Conservation (phyloP, 1,139 yeast genomes). For the Geotrichum histeridarum region DNA sequence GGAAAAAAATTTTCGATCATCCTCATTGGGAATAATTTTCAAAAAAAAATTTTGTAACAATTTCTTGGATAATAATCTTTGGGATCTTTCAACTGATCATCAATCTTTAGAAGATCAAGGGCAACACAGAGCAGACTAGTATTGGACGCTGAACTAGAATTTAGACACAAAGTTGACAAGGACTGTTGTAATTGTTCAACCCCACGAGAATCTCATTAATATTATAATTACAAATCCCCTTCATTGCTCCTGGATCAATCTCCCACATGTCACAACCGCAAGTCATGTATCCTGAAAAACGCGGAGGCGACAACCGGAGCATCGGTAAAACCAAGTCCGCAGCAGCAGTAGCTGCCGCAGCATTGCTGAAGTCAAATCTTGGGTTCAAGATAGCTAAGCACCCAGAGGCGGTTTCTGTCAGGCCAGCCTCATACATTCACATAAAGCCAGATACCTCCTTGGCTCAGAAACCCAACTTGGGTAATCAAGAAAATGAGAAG, state of each 20-base stretch:
- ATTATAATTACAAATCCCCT: too few species aligned
- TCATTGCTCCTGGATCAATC: not conserved
- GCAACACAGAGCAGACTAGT: too few species aligned
- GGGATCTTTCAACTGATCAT: too few species aligned
- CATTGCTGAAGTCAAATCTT: slow-evolving; percentile 9
- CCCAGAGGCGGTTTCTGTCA: slow-evolving; percentile 39
- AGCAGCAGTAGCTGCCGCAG: slow-evolving; percentile 9
- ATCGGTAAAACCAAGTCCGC: slow-evolving; percentile 8
- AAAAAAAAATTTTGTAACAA: too few species aligned
- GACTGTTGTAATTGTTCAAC: too few species aligned
- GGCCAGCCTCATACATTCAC: slow-evolving; percentile 23
- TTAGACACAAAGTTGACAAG: too few species aligned
- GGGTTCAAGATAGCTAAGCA: slow-evolving; percentile 41
- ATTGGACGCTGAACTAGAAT: too few species aligned
- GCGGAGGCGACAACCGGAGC: not conserved
- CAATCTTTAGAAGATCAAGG: too few species aligned
- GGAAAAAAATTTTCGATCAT: too few species aligned
- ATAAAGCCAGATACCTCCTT: slow-evolving; percentile 23
- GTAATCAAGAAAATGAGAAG: not conserved
- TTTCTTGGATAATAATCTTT: too few species aligned
- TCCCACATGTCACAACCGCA: slow-evolving; percentile 14
- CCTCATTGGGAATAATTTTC: too few species aligned
- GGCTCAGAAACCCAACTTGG: slow-evolving; percentile 1
- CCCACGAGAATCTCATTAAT: too few species aligned
- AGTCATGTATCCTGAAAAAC: slow-evolving; percentile 12